These are phyloP conservation scores for Cyberlindnera amylophila DNA, from an alignment of 805 yeast species.

Conservation along the genomic window DNA sequence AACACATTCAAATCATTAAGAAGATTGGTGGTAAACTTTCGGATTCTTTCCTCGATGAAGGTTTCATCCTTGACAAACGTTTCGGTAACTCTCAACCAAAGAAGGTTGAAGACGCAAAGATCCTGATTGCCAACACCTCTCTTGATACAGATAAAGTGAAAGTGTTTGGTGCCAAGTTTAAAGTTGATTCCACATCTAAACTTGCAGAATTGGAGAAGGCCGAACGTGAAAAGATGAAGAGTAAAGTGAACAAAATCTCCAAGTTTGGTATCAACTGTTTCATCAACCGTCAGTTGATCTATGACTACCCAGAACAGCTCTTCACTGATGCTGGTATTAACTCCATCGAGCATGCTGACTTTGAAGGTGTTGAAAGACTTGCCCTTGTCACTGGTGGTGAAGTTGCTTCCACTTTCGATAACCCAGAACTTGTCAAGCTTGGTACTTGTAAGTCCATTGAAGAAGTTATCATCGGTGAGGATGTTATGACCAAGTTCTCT, in stretches of 20 bases:
- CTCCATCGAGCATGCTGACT: conserved; percentile 96
- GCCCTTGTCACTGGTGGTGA: conserved; percentile 98
- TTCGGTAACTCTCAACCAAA: conserved; percentile 96
- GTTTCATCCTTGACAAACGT: conserved; percentile 85
- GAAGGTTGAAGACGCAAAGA: conserved; percentile 73
- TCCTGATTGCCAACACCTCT: conserved; percentile 91
- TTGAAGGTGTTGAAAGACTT: conserved; percentile 94
- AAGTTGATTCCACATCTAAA: conserved; percentile 92
- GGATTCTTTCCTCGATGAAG: conserved; percentile 94
- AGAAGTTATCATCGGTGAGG: conserved; percentile 92
- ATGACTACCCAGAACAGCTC: conserved; percentile 96
- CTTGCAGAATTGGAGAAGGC: conserved; percentile 91
- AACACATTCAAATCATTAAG: conserved; percentile 88
- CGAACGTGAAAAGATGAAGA: conserved; percentile 89
- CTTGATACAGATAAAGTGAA: conserved; percentile 97
- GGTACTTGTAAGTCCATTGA: conserved; percentile 90
- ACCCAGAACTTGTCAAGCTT: conserved; percentile 78
- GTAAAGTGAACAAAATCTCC: conserved; percentile 83
- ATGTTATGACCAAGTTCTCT: conserved; percentile 83
- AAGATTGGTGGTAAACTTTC: conserved; percentile 88
- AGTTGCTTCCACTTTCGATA: conserved; percentile 93
- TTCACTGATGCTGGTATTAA: conserved; percentile 84
- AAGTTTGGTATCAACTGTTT: conserved; percentile 84
- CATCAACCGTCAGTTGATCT: conserved; percentile 93
- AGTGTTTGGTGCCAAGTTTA: conserved; percentile 95